Evolutionary conservation across 2,329 filamentous ascomycete species (phyloP).

Genomic region (Sarocladiaceae sp.): DNA sequence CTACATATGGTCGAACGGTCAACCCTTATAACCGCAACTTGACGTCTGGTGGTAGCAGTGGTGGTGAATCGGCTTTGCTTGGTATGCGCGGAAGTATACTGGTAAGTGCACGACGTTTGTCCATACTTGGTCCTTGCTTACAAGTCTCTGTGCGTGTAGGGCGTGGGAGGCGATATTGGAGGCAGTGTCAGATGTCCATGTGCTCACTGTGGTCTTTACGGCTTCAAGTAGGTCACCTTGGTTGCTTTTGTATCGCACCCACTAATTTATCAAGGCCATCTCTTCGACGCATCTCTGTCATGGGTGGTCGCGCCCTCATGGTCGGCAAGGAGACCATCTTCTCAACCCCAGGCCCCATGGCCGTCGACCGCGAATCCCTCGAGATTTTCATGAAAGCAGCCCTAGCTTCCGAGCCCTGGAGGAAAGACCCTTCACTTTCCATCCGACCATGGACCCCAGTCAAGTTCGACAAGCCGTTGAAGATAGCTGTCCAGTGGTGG

Average conservation of each 20-base stretch:
- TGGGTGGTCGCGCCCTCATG: slow-evolving; percentile 22
- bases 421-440: slow-evolving; percentile 26
- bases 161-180: slow-evolving; percentile 38
- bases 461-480: slow-evolving; percentile 39
- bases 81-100: slow-evolving; percentile 36
- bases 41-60: slow-evolving; percentile 60
- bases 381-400: slow-evolving; percentile 31
- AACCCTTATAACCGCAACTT: slow-evolving; percentile 59
- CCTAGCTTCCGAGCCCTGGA: slow-evolving; percentile 27
- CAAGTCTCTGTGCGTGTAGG: slow-evolving; percentile 14
- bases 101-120: slow-evolving; percentile 15
- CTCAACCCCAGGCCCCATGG: slow-evolving; percentile 28
- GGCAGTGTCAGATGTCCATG: slow-evolving; percentile 34
- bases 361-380: slow-evolving; percentile 27
- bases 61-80: slow-evolving; percentile 46
- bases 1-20: slow-evolving; percentile 57
- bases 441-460: slow-evolving; percentile 30
- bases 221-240: slow-evolving; percentile 23
- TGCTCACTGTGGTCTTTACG: slow-evolving; percentile 30
- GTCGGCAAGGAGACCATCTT: slow-evolving; percentile 30
- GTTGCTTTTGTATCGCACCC: neutral
- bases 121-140: neutral
- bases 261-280: slow-evolving; percentile 26
- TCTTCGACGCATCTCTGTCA: slow-evolving; percentile 23
- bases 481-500: slow-evolving; percentile 56